Evolutionary conservation across 208 protist genomes (phyloP), one percentile per base, ranked within the genome.

Genomic region (Trypanosoma brucei): DNA sequence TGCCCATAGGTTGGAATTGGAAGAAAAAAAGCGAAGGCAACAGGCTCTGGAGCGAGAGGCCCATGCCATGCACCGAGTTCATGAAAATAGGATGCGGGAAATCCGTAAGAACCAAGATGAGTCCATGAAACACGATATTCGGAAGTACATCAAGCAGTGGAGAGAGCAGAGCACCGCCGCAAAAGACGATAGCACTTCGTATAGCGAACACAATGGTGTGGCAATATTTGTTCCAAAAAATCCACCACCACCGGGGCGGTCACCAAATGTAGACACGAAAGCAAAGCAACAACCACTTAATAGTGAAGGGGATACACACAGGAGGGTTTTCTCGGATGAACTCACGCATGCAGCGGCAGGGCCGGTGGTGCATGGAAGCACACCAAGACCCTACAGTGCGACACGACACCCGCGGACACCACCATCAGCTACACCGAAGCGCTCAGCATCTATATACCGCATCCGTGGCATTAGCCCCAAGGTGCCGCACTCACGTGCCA

Each of bases 151-250:
- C 48, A 66, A 67, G 48, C 59, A 74, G n/a, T 81, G 76, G 76
- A 56, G 33, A 14, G 37, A 65, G 35, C 60, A 76, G 36, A 42
- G 53, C n/a, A 44, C 31, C 3, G 14, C 37, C 14, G 40, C 37
- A 35, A 68, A 49, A 13, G 72, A 70, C 5, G 69, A 62, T 36
- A 84, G 82, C 40, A 60, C 70, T 38, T 46, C 75, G n/a, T 72
- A 83, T 42, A 79, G 62, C 35, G 75, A 77, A 42, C 53, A 75
- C 7, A 70, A 68, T 42, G 78, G 75, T 13, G 76, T 87, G 4
- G 49, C 80, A 5, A 81, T 87, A 44, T 68, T 91, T 14, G 42
- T 50, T n/a, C 63, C 69, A 44, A 61, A 60, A 42, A 39, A 13
- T 3, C 13, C 13, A 9, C 61, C 37, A 46, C 40, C 54, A 37